A percentile compares a stretch with the other conserved stretches of the same genome.
Evolutionary conservation across 179 eudicot species (phyloP).

Genomic region (Corrigiola litoralis): DNA sequence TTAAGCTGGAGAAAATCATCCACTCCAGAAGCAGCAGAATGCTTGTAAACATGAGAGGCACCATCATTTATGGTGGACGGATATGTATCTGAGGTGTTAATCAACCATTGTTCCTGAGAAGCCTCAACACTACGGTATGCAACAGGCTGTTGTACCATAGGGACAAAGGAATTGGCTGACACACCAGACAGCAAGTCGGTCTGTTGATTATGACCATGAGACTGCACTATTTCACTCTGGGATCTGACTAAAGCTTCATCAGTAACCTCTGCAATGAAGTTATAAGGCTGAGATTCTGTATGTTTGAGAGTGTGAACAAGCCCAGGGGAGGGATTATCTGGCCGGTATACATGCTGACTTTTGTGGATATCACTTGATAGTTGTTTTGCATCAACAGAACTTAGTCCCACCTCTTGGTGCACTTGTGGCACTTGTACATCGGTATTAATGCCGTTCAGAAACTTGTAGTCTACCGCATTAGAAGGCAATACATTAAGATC

Average conservation of each 20-base stretch:
- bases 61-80: constrained; percentile 19
- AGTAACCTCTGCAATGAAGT: constrained; percentile 4
- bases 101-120: constrained; percentile 24
- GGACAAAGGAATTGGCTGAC: constrained; percentile 21
- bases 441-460: constrained; percentile 9
- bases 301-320: constrained; percentile 11
- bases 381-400: constrained; percentile 12
- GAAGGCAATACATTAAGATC: constrained; percentile 18
- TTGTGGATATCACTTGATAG: constrained; percentile 9
- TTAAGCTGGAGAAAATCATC: constrained; percentile 40
- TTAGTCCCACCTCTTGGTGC: constrained; percentile 8
- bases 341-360: constrained; percentile 15
- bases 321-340: constrained; percentile 19
- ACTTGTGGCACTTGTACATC: constrained; percentile 8
- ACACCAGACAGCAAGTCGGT: constrained; percentile 43
- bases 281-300: constrained; percentile 22
- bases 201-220: constrained; percentile 30
- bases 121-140: constrained; percentile 22
- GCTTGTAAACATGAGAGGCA: constrained; percentile 16
- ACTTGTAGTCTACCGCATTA: constrained; percentile 14
- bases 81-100: constrained; percentile 20
- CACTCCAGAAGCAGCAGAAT: constrained; percentile 27
- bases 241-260: constrained; percentile 21
- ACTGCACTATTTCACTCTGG: constrained; percentile 12
- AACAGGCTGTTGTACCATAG: constrained; percentile 26